Evolutionary conservation across 768 basidiomycete species (phyloP), one percentile per base, ranked within the genome.

Genomic region (Pleurotus platypus): DNA sequence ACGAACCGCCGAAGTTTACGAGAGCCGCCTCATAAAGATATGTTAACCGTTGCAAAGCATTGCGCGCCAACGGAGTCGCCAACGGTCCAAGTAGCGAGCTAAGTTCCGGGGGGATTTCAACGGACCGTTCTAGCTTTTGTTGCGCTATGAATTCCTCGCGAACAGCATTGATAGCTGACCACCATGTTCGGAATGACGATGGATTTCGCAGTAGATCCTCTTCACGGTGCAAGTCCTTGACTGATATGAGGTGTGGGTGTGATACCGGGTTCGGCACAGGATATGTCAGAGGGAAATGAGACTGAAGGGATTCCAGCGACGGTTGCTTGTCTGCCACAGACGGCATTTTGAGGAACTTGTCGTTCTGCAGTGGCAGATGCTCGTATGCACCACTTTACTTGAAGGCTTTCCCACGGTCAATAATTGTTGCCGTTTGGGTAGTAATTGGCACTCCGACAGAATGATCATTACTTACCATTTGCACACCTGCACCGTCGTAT

Each of bases 1-100:
- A 98, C 2, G 89, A 92, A 9, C 81, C 84, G 0, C 95, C 89
- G 65, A 98, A 97, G 61, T 94, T 83, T 3, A 73, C 79, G 20
- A 99, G 80, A 0, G 96, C 96, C 16, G 92, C 78, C 72, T 99
- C 97, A 68, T 97, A 98, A n/a, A 97, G 81, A 70, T 91, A 94
- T 2, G 89, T 89, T 30, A 96, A 75, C 48, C 88, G 85, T 63
- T 97, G 93, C 5, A 98, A 75, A 24, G 86, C 86, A 45, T 85
- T 78, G 60, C 94, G 81, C 46, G 89, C 82, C 18, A 80, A 79
- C 4, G 86, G 80, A 3, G 89, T 83, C 15, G 90, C 82, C 43
- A 98, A 82, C 13, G 89, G 87, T 12, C 94, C 95, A 4, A 98
- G 83, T 18, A 94, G 74, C 26, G 74, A 67, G 16, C 77, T 72